phyloP scores from a whole-genome alignment of 768 basidiomycete species.

The Psilocybe cyanescens region DNA sequence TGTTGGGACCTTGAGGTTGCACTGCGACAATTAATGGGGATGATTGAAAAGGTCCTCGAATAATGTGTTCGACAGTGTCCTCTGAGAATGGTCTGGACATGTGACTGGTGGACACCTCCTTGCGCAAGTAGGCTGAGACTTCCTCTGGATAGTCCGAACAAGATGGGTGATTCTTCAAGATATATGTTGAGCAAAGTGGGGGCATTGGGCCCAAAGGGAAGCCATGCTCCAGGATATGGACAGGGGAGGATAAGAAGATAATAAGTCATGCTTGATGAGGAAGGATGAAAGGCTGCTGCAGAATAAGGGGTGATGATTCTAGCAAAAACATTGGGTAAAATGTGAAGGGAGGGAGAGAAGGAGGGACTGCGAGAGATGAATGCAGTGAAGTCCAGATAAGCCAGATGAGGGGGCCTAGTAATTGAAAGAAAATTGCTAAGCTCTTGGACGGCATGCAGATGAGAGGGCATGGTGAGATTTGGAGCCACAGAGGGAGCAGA shows the following conservation, averaged over 20 bases:
- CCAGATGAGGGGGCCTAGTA: conserved; percentile 8
- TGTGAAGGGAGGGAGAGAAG: conserved; percentile 5
- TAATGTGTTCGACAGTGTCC: conserved; percentile 12
- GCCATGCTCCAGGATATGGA: conserved; percentile 30
- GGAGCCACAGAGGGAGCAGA: conserved; percentile 35
- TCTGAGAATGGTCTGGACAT: conserved; percentile 30
- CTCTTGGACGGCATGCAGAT: conserved; percentile 23
- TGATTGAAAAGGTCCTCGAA: conserved; percentile 29
- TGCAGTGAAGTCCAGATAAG: conserved; percentile 23
- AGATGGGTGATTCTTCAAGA: conserved; percentile 26
- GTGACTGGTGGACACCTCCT: conserved; percentile 21
- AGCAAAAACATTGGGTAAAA: conserved; percentile 23
- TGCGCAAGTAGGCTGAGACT: conserved; percentile 15
- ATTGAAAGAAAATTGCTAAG: neutral
- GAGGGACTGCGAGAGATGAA: conserved; percentile 18
- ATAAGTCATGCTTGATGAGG: conserved; percentile 26
- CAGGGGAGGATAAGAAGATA: conserved; percentile 30
- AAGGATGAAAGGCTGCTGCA: conserved; percentile 27
- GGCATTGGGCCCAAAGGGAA: conserved; percentile 39
- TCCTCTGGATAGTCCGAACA: conserved; percentile 1
- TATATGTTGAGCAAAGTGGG: conserved; percentile 15
- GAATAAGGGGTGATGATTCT: conserved; percentile 34
- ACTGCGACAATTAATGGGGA: conserved; percentile 29
- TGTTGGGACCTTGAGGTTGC: conserved; percentile 24
- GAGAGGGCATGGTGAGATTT: conserved; percentile 29